Percentiles rank a stretch among this genome's conserved stretches.
phyloP scores from a whole-genome alignment of 768 basidiomycete genomes.

The Boletus sp. region DNA sequence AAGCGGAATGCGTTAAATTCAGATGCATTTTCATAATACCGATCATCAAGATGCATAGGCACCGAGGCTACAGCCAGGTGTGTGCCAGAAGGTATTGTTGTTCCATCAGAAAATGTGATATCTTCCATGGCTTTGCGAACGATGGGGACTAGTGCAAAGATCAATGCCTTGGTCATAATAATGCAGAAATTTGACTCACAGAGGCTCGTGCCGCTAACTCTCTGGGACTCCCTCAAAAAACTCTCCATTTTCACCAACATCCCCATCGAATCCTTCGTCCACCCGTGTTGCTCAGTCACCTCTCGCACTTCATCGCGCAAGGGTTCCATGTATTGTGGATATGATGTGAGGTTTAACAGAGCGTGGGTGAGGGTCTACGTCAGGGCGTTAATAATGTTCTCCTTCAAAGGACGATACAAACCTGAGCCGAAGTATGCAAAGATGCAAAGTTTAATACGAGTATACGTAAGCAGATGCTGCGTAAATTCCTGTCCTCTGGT shows the following conservation, averaged over 20 bases:
- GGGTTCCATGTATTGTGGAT: constrained; percentile 37
- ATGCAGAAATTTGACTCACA: constrained; percentile 21
- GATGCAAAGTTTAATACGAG: constrained; percentile 38
- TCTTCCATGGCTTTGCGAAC: constrained; percentile 34
- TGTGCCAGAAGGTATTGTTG: constrained; percentile 38
- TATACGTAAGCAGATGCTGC: constrained; percentile 31
- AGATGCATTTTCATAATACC: constrained; percentile 40
- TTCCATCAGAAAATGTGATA: constrained; percentile 34
- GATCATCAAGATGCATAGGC: constrained; percentile 39
- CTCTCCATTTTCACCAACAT: constrained; percentile 40
- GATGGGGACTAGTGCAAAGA: constrained; percentile 24
- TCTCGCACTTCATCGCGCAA: constrained; percentile 40
- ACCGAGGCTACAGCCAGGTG: constrained; percentile 31
- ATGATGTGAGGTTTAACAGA: constrained; percentile 38
- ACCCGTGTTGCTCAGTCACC: constrained; percentile 31
- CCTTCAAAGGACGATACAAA: constrained; percentile 7
- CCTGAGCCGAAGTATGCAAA: constrained; percentile 35
- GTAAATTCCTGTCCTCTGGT: constrained; percentile 27
- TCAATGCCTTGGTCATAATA: constrained; percentile 1
- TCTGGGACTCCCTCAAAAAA: constrained; percentile 41
- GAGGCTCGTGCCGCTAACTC: constrained; percentile 32
- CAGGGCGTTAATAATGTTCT: constrained; percentile 1
- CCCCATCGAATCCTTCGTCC: constrained; percentile 32
- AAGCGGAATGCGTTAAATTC: constrained; percentile 44
- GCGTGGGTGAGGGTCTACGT: constrained; percentile 36